phyloP scores from a whole-genome alignment of 768 basidiomycete species.

The Suillus spraguei region DNA sequence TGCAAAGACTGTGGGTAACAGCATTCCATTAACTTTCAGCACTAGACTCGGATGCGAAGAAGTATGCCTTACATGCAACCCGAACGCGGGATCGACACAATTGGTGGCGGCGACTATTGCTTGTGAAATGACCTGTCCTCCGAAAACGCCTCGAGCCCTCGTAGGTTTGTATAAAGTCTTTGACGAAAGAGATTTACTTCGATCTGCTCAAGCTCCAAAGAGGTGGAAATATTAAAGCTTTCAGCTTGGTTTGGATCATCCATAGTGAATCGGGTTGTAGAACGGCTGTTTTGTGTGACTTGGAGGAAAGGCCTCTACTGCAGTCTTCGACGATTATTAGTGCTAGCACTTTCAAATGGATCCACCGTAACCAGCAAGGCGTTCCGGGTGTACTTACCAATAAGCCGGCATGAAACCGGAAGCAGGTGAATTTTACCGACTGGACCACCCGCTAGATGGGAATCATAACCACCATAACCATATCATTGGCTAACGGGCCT shows the following conservation, averaged over 20 bases:
- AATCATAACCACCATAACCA: too few relatives aligned
- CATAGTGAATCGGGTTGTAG: slow-evolving; percentile 24
- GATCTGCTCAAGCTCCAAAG: slow-evolving; percentile 77
- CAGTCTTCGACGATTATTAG: background rate
- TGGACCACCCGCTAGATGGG: background rate
- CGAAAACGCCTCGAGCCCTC: slow-evolving; percentile 74
- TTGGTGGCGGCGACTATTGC: slow-evolving; percentile 82
- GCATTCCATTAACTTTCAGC: slow-evolving; percentile 3
- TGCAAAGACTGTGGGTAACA: slow-evolving; percentile 60
- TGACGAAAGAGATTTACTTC: slow-evolving; percentile 77
- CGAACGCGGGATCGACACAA: slow-evolving; percentile 64
- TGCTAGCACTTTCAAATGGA: background rate
- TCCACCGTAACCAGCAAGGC: background rate
- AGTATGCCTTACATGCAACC: slow-evolving; percentile 67
- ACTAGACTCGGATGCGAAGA: background rate
- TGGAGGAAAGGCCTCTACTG: background rate
- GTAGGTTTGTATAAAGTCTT: slow-evolving; percentile 69
- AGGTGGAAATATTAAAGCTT: slow-evolving; percentile 68
- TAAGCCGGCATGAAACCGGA: background rate
- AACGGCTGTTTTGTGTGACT: too few relatives aligned
- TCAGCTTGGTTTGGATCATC: slow-evolving; percentile 53
- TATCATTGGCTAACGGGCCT: too few relatives aligned
- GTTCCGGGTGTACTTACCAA: background rate
- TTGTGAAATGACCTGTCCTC: slow-evolving; percentile 90
- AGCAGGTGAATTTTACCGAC: background rate